phyloP scores from a whole-genome alignment of 345 rosid species.

The Angophora floribunda region DNA sequence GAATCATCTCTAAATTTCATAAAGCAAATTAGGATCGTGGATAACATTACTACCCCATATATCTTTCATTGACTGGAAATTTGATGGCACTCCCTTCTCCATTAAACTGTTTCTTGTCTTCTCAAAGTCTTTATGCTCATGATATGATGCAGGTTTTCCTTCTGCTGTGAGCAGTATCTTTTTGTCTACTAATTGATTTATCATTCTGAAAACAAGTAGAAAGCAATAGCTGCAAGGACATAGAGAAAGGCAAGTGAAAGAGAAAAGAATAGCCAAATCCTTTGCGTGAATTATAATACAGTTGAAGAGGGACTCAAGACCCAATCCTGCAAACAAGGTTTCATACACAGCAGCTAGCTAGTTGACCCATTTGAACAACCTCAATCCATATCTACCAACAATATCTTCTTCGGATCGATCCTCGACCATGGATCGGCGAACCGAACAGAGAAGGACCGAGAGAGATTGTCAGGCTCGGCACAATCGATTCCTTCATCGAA shows the following conservation, averaged over 20 bases:
- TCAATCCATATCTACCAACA: background rate
- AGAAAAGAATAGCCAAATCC: background rate
- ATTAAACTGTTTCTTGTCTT: background rate
- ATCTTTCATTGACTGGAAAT: background rate
- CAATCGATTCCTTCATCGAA: conserved; percentile 25
- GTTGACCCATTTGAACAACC: background rate
- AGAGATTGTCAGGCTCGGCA: conserved; percentile 16
- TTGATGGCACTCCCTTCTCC: background rate
- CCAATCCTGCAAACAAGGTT: background rate
- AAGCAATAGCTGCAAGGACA: background rate
- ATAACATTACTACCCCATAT: background rate
- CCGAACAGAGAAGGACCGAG: conserved; percentile 33
- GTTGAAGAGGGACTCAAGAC: background rate
- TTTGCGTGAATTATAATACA: background rate
- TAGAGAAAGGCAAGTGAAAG: background rate
- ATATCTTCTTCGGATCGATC: background rate
- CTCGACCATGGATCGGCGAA: conserved; percentile 29
- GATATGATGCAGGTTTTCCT: background rate
- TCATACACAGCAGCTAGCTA: background rate
- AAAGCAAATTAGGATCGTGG: background rate
- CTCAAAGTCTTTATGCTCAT: background rate
- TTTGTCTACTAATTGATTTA: background rate
- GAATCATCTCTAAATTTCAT: background rate
- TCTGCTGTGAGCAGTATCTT: background rate
- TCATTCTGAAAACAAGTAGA: background rate